Evolutionary conservation across 139 green algal species (phyloP), one percentile per base, ranked within the genome.

Genomic region (Chlamydomonas schloesseri): DNA sequence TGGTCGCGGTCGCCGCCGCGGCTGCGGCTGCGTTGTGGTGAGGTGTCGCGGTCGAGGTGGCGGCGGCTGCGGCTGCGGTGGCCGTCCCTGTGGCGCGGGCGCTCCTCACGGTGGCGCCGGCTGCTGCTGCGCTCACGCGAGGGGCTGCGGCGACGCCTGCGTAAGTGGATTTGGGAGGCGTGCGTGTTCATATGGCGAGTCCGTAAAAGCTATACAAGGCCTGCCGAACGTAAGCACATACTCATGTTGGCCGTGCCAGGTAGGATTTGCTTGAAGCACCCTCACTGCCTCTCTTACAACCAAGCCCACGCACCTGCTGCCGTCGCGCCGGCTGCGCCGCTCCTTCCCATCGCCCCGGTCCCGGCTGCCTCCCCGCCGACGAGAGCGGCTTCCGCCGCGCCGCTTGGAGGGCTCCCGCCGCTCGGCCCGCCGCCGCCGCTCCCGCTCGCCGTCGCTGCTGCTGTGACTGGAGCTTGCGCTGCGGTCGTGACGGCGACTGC

Each of bases 391-490:
- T 5, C 42, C 42, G 8, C 42, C 42, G 42, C 42, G 42, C 42
- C 42, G 42, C 42, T 36, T 74, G 36, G 15, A 17, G 55, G 2
- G 55, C 23, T 36, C 57, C 15, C 58, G 57, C 15, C 58, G 57
- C 75, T 82, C 75, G 13, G 75, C 60, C 2, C 76, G 76, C 23
- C 64, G 64, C 34, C 78, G 78, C 33, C 78, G 62, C 64, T 84
- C 42, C 17, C 78, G 64, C 64, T 84, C 78, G 23, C 37, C 64
- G 29, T 65, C 78, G 46, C 64, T 84, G 78, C 31, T 31, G 60
- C 70, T 10, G 67, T 47, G n/a, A n/a, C 13, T 28, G 29, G 64
- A 2, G 28, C 28, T 71, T 3, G 21, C 68, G 71, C 57, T 62
- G 62, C 26, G 24, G 62, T 33, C 28, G 62, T 33, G 17, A 3